These are phyloP conservation scores for Chiua virens DNA, from an alignment of 768 basidiomycete species.

Conservation along the genomic window DNA sequence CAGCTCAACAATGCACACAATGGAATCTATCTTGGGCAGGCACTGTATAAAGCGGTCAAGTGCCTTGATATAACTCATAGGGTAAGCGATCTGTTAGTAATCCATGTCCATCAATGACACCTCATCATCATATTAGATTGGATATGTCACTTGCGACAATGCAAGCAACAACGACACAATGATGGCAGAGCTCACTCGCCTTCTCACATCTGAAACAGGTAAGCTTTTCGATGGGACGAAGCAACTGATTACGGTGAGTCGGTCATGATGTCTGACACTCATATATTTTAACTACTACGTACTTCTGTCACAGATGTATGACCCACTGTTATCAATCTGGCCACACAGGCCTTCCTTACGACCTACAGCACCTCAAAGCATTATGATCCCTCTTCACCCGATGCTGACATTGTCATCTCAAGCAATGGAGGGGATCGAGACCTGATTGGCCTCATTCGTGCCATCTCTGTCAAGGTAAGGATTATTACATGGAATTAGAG, in stretches of 20 bases:
- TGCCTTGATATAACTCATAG: too few relatives aligned
- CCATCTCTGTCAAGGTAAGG: slow-evolving; percentile 6
- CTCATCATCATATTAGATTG: slow-evolving; percentile 34
- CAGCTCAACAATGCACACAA: too few relatives aligned
- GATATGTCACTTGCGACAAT: slow-evolving; percentile 34
- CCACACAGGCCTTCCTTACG: not conserved
- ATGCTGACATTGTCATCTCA: not conserved
- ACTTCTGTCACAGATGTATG: not conserved
- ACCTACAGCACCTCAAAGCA: not conserved
- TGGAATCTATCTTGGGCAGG: too few relatives aligned
- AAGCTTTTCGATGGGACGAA: not conserved
- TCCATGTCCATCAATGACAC: too few relatives aligned
- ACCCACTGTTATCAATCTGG: slow-evolving; percentile 2
- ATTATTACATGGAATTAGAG: not conserved
- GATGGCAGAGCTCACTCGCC: not conserved
- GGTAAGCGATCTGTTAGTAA: too few relatives aligned
- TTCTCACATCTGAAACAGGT: slow-evolving; percentile 14
- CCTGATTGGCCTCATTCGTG: not conserved
- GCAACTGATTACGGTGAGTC: not conserved
- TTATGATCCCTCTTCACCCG: not conserved
- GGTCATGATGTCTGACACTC: too few relatives aligned
- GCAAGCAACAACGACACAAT: slow-evolving; percentile 7
- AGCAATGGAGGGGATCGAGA: not conserved
- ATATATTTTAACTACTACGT: not conserved
- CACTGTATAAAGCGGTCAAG: too few relatives aligned